phyloP scores from a whole-genome alignment of 805 yeast genomes.

The Candida incommunis region DNA sequence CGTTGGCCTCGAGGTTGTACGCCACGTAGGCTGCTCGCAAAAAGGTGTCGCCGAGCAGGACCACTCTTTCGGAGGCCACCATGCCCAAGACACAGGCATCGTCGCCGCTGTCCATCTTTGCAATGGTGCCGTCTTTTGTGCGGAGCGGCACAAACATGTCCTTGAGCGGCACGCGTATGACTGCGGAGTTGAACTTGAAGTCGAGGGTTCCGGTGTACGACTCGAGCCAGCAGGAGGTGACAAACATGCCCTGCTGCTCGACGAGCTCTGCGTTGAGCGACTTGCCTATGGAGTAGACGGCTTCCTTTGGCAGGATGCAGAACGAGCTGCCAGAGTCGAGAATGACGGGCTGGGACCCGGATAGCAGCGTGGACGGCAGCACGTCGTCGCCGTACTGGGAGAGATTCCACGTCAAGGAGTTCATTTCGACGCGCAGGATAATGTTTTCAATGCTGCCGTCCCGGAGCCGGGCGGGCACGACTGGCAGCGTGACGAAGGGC shows the following conservation, averaged over 20 bases:
- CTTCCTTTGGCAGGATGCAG: conserved; percentile 27
- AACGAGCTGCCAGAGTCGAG: conserved; percentile 44
- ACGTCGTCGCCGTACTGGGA: background rate
- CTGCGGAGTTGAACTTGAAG: conserved; percentile 38
- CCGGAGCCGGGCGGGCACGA: background rate
- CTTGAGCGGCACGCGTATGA: conserved; percentile 30
- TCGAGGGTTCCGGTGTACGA: conserved; percentile 17
- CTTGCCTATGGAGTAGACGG: conserved; percentile 18
- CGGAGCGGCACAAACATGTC: conserved; percentile 11
- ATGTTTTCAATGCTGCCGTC: background rate
- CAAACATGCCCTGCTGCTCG: conserved; percentile 22
- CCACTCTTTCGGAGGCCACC: conserved; percentile 15
- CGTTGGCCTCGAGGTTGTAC: conserved; percentile 42
- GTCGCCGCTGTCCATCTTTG: conserved; percentile 8
- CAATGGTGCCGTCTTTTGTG: conserved; percentile 5
- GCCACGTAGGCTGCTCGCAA: conserved; percentile 52
- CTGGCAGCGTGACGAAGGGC: conserved; percentile 13
- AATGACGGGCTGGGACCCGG: conserved; percentile 20
- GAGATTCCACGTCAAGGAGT: background rate
- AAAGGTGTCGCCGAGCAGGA: conserved; percentile 50
- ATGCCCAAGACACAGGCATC: conserved; percentile 7
- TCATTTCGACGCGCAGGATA: conserved; percentile 1
- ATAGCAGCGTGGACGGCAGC: background rate
- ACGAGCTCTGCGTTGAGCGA: conserved; percentile 29
- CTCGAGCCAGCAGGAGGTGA: conserved; percentile 23